These are phyloP conservation scores for Pisolithus marmoratus DNA, from an alignment of 768 basidiomycete genomes.

Conservation along the genomic window DNA sequence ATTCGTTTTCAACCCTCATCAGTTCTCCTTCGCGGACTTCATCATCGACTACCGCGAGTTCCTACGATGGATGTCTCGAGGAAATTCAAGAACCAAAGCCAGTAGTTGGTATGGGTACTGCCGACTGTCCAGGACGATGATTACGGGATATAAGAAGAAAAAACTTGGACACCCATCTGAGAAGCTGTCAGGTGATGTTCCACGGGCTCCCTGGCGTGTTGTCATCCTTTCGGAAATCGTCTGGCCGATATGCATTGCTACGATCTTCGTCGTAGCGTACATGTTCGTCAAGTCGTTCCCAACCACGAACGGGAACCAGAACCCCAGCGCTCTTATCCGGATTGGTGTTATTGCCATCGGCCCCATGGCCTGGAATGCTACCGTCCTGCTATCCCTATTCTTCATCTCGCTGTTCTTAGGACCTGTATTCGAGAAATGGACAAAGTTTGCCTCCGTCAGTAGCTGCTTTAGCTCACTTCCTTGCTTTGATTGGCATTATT, in stretches of 20 bases:
- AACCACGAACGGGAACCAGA: slow-evolving; percentile 47
- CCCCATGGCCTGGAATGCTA: slow-evolving; percentile 93
- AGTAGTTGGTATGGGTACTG: slow-evolving; percentile 99
- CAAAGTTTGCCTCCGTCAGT: slow-evolving; percentile 87
- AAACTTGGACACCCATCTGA: slow-evolving; percentile 96
- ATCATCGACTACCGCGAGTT: slow-evolving; percentile 99
- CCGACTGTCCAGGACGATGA: slow-evolving; percentile 92
- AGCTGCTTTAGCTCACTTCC: slow-evolving; percentile 85
- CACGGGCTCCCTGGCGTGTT: slow-evolving; percentile 82
- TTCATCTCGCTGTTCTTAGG: slow-evolving; percentile 90
- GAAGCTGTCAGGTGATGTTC: slow-evolving; percentile 91
- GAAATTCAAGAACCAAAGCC: slow-evolving; percentile 92
- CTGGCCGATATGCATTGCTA: slow-evolving; percentile 70
- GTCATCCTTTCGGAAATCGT: slow-evolving; percentile 83
- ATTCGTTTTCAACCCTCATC: slow-evolving; percentile 99
- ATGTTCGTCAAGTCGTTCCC: slow-evolving; percentile 95
- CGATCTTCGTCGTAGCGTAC: slow-evolving; percentile 77
- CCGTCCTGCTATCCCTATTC: slow-evolving; percentile 79
- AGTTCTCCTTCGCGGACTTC: slow-evolving; percentile 95
- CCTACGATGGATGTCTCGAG: slow-evolving; percentile 98
- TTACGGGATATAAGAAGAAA: slow-evolving; percentile 99
- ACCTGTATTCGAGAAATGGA: slow-evolving; percentile 80
- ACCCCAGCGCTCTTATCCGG: slow-evolving; percentile 84
- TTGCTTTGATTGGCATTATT: slow-evolving; percentile 75
- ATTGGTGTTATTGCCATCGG: slow-evolving; percentile 86